Conservation (phyloP, 208 protist species). For the Wallacemonas sp. region DNA sequence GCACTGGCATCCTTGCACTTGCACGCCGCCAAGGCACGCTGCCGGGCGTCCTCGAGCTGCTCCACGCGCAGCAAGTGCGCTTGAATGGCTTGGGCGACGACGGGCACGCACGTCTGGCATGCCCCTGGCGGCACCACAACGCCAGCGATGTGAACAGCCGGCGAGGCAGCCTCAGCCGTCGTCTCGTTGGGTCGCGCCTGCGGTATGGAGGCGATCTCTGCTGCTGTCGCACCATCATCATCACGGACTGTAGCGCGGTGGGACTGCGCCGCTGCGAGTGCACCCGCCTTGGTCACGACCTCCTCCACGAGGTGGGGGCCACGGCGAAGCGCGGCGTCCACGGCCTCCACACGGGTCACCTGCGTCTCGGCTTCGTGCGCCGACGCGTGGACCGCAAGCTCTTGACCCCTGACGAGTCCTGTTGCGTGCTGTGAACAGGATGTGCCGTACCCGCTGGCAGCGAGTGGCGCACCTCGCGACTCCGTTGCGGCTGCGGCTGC, state of each 20-base stretch:
- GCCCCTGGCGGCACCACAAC: background rate
- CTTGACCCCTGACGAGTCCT: too few relatives aligned
- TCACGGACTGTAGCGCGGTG: background rate
- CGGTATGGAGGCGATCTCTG: too few relatives aligned
- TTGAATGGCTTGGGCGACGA: conserved; percentile 30
- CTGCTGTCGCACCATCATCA: background rate
- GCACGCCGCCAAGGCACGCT: conserved; percentile 37
- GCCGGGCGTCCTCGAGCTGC: conserved; percentile 27
- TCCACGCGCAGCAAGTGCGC: conserved; percentile 31
- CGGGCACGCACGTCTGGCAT: conserved; percentile 30
- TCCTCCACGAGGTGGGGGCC: background rate
- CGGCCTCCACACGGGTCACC: background rate
- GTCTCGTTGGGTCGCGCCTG: background rate
- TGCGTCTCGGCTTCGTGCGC: too few relatives aligned
- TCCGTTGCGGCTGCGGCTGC: background rate
- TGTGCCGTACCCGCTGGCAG: background rate
- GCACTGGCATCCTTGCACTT: conserved; percentile 29
- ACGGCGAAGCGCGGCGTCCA: background rate
- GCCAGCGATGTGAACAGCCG: background rate
- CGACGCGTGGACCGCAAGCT: too few relatives aligned
- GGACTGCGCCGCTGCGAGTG: conserved; percentile 3
- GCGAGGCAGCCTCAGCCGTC: background rate
- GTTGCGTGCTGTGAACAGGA: too few relatives aligned
- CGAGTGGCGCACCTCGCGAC: background rate
- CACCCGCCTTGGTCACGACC: background rate